Conservation (phyloP, 331 rosid genomes). For the Quercus phellos region DNA sequence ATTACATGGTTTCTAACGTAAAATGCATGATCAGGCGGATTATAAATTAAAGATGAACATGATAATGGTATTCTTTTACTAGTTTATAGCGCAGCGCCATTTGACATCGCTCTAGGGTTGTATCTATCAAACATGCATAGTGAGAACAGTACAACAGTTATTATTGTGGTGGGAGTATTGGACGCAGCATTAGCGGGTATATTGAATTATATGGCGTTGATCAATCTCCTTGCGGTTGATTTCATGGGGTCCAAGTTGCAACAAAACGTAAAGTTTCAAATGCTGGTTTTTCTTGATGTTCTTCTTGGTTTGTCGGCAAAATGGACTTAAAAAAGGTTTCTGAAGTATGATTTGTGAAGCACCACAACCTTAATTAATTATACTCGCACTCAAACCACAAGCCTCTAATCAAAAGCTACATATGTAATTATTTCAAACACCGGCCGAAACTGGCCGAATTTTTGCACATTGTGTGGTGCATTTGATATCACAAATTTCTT, state of each 20-base stretch:
- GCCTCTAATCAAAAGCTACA: too few species aligned
- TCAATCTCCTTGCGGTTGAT: conserved; percentile 52
- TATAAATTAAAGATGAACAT: conserved; percentile 40
- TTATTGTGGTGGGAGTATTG: conserved; percentile 56
- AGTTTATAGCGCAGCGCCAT: conserved; percentile 45
- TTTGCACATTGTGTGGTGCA: too few species aligned
- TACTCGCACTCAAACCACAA: too few species aligned
- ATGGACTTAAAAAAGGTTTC: conserved; percentile 50
- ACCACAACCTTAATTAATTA: too few species aligned
- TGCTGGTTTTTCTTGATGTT: conserved; percentile 41
- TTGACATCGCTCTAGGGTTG: conserved; percentile 58
- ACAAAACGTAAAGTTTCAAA: conserved; percentile 39
- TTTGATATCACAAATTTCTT: too few species aligned
- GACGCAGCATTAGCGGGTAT: conserved; percentile 67
- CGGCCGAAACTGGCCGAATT: too few species aligned
- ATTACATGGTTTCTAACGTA: too few species aligned
- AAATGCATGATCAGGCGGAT: conserved; percentile 37
- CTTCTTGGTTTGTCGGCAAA: conserved; percentile 63
- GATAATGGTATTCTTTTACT: conserved; percentile 54
- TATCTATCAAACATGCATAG: conserved; percentile 50
- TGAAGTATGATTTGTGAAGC: too few species aligned
- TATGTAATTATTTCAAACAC: too few species aligned
- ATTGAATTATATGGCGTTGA: conserved; percentile 63
- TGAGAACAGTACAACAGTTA: conserved; percentile 42
- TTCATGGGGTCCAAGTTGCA: conserved; percentile 67